These are phyloP conservation scores for Trichosporon coremiiforme DNA, from an alignment of 1,284 basidiomycete genomes.

Conservation along the genomic window DNA sequence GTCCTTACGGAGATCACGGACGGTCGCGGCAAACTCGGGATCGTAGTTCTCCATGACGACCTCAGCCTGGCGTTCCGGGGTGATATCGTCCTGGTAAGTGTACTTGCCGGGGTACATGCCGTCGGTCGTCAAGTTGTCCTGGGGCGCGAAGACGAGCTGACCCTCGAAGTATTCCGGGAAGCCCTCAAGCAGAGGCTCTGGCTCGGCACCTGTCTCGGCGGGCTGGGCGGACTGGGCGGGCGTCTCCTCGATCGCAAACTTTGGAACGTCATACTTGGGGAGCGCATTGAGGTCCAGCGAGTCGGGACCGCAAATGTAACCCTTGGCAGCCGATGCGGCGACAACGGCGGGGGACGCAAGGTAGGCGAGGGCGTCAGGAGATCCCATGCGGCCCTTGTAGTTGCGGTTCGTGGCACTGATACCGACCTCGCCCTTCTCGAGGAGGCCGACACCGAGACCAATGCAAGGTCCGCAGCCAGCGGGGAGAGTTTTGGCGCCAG, in stretches of 20 bases:
- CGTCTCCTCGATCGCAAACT: constrained; percentile 55
- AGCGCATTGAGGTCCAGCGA: constrained; percentile 64
- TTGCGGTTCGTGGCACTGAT: constrained; percentile 99
- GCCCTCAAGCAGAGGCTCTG: constrained; percentile 70
- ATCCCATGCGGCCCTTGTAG: constrained; percentile 98
- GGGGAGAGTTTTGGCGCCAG: constrained; percentile 89
- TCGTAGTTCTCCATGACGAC: constrained; percentile 99
- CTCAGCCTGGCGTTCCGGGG: constrained; percentile 87
- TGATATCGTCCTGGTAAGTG: constrained; percentile 99
- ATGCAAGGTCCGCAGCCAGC: constrained; percentile 98
- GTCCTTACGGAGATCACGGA: constrained; percentile 63
- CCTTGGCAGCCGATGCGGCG: constrained; percentile 89
- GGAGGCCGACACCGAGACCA: constrained; percentile 85
- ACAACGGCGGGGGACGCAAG: constrained; percentile 95
- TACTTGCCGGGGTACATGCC: constrained; percentile 99
- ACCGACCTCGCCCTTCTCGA: constrained; percentile 91
- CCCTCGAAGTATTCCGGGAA: constrained; percentile 86
- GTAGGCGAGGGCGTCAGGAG: constrained; percentile 92
- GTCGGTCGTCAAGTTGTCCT: constrained; percentile 98
- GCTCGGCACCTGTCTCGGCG: constrained; percentile 59
- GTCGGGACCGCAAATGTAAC: constrained; percentile 84
- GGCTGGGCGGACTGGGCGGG: constrained; percentile 26
- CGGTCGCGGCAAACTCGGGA: constrained; percentile 74
- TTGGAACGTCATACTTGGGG: constrained; percentile 59
- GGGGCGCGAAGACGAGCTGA: constrained; percentile 84